Conservation (phyloP, 257 asterid genomes). For the Echites panduratus region DNA sequence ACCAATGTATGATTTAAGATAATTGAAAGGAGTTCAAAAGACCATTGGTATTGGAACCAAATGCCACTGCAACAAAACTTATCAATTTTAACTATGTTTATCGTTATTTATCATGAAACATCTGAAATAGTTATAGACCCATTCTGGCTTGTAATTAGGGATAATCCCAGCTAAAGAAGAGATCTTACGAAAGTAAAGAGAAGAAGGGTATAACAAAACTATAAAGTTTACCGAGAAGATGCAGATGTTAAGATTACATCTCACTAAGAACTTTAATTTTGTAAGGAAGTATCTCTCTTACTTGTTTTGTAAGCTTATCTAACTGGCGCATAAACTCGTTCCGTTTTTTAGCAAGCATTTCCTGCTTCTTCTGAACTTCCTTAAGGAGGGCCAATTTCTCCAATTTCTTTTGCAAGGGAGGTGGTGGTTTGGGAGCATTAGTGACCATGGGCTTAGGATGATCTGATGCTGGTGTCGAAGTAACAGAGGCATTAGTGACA, state of each 20-base stretch:
- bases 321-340: conserved; percentile 66
- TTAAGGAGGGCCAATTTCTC: conserved; percentile 79
- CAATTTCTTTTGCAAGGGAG: conserved; percentile 64
- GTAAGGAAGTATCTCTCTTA: conserved; percentile 30
- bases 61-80: not conserved
- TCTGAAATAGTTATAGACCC: not conserved
- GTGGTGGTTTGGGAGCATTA: conserved; percentile 54
- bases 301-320: conserved; percentile 79
- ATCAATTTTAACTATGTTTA: not conserved
- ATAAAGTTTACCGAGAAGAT: not conserved
- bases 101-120: not conserved
- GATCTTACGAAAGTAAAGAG: not conserved
- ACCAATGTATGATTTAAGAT: not conserved
- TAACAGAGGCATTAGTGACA: conserved; percentile 26
- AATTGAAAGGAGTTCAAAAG: not conserved
- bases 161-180: not conserved
- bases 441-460: conserved; percentile 34
- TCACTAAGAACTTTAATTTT: not conserved
- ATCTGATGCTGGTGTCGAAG: conserved; percentile 32
- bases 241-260: not conserved
- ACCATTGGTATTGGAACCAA: not conserved
- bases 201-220: not conserved
- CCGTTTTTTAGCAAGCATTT: conserved; percentile 92
- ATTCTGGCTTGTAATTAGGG: not conserved
- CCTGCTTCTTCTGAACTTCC: conserved; percentile 95